A percentile compares a stretch with the other conserved stretches of the same genome.
phyloP scores from a whole-genome alignment of 805 yeast genomes.

The Diddensiella transvaalensis region DNA sequence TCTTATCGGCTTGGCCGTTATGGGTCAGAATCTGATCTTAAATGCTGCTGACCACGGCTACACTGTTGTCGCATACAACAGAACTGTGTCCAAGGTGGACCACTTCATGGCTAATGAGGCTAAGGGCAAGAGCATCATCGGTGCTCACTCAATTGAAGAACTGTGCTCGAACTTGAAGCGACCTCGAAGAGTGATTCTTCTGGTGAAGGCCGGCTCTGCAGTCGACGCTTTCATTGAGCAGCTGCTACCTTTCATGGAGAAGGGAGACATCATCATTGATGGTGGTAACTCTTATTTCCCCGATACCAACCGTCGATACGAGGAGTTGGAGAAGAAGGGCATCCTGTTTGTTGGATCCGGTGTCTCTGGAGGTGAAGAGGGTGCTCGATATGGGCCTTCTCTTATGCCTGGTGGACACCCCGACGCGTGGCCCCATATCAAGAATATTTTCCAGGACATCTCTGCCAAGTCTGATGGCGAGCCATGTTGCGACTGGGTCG shows the following conservation, averaged over 20 bases:
- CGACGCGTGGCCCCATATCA: conserved; percentile 98
- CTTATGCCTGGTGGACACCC: conserved; percentile 99
- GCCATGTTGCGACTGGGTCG: conserved; percentile 99
- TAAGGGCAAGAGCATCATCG: conserved; percentile 89
- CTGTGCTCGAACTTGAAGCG: conserved; percentile 84
- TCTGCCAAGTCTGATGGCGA: conserved; percentile 97
- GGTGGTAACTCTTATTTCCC: conserved; percentile 99
- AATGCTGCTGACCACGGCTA: conserved; percentile 99
- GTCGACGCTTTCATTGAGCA: conserved; percentile 89
- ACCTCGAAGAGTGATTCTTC: conserved; percentile 92
- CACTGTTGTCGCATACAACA: conserved; percentile 97
- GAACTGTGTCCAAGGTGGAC: conserved; percentile 95
- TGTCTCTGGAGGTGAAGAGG: conserved; percentile 99
- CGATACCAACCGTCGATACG: conserved; percentile 95
- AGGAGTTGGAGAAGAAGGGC: conserved; percentile 81
- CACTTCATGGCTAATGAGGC: conserved; percentile 92
- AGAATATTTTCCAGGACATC: conserved; percentile 92
- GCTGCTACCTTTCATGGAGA: conserved; percentile 84
- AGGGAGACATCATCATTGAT: conserved; percentile 97
- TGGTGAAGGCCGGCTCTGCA: conserved; percentile 95
- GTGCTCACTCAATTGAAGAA: conserved; percentile 91
- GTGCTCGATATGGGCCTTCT: conserved; percentile 99
- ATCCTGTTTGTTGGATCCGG: conserved; percentile 95
- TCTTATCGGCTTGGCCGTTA: conserved; percentile 98
- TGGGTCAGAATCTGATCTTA: conserved; percentile 94